These are phyloP conservation scores for Lentinus brumalis DNA, from an alignment of 768 basidiomycete species.

Conservation along the genomic window DNA sequence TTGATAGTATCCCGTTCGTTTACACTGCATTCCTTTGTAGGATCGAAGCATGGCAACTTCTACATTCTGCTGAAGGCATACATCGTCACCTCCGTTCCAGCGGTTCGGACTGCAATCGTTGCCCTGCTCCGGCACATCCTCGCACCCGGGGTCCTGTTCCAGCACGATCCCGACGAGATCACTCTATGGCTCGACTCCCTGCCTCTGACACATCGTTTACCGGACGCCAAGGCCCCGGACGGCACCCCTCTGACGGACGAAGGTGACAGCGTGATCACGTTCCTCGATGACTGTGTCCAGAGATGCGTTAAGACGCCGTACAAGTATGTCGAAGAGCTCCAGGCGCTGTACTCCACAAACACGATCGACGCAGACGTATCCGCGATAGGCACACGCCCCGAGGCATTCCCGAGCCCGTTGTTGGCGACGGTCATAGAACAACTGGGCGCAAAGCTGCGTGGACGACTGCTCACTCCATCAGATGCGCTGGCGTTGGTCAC, in stretches of 20 bases:
- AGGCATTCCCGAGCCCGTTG: slow-evolving; percentile 65
- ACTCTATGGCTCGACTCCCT: slow-evolving; percentile 72
- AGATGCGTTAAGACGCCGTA: slow-evolving; percentile 83
- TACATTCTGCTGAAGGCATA: slow-evolving; percentile 72
- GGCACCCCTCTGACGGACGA: slow-evolving; percentile 57
- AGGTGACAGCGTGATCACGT: slow-evolving; percentile 55
- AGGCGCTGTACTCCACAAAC: slow-evolving; percentile 32
- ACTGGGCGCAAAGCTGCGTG: slow-evolving; percentile 63
- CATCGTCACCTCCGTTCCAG: slow-evolving; percentile 47
- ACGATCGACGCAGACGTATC: neutral
- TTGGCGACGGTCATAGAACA: slow-evolving; percentile 83
- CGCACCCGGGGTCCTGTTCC: slow-evolving; percentile 74
- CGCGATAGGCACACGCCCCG: slow-evolving; percentile 25
- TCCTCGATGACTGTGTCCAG: slow-evolving; percentile 86
- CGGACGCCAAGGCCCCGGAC: slow-evolving; percentile 49
- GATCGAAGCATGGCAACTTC: slow-evolving; percentile 63
- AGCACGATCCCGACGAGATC: slow-evolving; percentile 72
- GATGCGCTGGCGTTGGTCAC: slow-evolving; percentile 63
- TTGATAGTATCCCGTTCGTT: neutral
- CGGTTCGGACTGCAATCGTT: slow-evolving; percentile 53
- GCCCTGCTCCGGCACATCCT: slow-evolving; percentile 67
- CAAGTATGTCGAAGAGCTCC: slow-evolving; percentile 77
- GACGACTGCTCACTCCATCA: slow-evolving; percentile 54
- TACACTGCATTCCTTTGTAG: neutral
- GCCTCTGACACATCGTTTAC: slow-evolving; percentile 45